These are phyloP conservation scores for Alternaria gansuensis DNA, from an alignment of 2,329 filamentous ascomycete genomes.

Conservation along the genomic window DNA sequence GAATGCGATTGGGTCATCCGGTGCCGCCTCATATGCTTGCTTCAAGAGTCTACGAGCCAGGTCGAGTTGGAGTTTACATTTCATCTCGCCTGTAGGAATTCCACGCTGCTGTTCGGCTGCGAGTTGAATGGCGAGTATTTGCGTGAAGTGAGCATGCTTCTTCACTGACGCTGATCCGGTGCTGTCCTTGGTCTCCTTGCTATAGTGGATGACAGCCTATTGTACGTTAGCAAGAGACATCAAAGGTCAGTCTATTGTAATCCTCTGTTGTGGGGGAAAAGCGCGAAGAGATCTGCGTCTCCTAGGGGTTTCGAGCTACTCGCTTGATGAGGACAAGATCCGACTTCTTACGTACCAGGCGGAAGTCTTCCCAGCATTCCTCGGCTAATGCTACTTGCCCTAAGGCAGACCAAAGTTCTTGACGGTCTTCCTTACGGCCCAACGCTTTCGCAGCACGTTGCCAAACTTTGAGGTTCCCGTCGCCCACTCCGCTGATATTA, in stretches of 20 bases:
- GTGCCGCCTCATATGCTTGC: constrained; percentile 39
- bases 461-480: constrained; percentile 39
- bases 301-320: neutral
- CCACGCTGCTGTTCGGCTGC: constrained; percentile 36
- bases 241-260: neutral
- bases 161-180: constrained; percentile 25
- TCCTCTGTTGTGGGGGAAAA: neutral
- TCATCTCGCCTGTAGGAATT: constrained; percentile 27
- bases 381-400: constrained; percentile 41
- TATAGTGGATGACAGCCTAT: constrained; percentile 44
- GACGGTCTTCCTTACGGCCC: constrained; percentile 32
- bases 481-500: constrained; percentile 30
- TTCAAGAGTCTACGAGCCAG: constrained; percentile 39
- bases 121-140: constrained; percentile 43
- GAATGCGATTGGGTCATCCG: constrained; percentile 38
- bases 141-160: constrained; percentile 39
- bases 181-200: constrained; percentile 33
- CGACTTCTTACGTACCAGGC: constrained; percentile 34
- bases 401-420: constrained; percentile 41
- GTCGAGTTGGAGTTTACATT: constrained; percentile 31
- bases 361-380: constrained; percentile 50
- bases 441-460: constrained; percentile 41
- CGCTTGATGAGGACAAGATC: neutral
- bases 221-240: constrained; percentile 16
- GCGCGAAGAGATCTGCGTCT: neutral